Evolutionary conservation across 345 rosid species (phyloP).

Genomic region (Euphorbia peplus): DNA sequence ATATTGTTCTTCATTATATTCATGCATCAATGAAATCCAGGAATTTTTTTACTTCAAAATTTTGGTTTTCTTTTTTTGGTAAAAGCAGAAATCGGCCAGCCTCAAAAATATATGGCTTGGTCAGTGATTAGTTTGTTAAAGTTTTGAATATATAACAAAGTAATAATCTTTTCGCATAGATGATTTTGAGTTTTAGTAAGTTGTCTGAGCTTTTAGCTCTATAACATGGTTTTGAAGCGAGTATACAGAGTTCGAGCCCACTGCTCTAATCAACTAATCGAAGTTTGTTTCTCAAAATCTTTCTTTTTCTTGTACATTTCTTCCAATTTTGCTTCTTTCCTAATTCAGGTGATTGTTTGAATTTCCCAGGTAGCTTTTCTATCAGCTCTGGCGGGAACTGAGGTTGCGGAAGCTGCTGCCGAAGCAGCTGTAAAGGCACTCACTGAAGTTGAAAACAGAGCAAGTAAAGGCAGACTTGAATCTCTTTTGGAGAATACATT

Average conservation of each 20-base stretch:
- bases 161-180: too few species aligned
- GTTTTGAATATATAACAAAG: not conserved
- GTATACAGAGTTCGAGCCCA: not conserved
- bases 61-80: too few species aligned
- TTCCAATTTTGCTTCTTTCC: not conserved
- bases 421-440: slow-evolving; percentile 60
- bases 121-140: too few species aligned
- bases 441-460: slow-evolving; percentile 41
- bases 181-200: too few species aligned
- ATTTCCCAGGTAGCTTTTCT: slow-evolving; percentile 73
- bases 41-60: too few species aligned
- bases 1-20: too few species aligned
- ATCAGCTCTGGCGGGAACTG: slow-evolving; percentile 81
- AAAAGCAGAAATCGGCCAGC: too few species aligned
- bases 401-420: slow-evolving; percentile 82
- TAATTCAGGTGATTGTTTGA: not conserved
- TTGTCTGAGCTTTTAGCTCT: not conserved
- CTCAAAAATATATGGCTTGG: too few species aligned
- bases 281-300: not conserved
- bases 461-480: slow-evolving; percentile 27
- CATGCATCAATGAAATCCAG: too few species aligned
- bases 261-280: not conserved
- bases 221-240: not conserved
- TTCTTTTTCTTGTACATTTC: not conserved
- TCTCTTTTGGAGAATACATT: slow-evolving; percentile 26